These are phyloP conservation scores for Vitis cinerea DNA, from an alignment of 164 flowering plant species.

Conservation along the genomic window DNA sequence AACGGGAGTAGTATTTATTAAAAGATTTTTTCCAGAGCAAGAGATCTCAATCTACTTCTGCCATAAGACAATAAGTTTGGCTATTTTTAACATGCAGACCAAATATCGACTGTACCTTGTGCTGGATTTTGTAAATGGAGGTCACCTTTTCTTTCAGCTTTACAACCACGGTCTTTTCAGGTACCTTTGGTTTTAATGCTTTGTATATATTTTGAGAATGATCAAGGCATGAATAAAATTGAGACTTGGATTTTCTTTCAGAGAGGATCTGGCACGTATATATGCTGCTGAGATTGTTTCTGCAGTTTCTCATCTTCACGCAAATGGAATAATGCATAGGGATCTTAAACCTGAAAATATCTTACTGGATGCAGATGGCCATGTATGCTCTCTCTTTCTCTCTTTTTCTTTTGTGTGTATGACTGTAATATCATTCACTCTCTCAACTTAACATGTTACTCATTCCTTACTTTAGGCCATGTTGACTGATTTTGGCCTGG, in stretches of 20 bases:
- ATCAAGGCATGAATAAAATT: background rate
- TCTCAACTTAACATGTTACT: background rate
- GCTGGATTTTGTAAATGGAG: constrained; percentile 82
- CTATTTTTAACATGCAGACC: constrained; percentile 47
- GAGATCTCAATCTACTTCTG: too few species aligned
- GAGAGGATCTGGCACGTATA: constrained; percentile 78
- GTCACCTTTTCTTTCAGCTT: constrained; percentile 84
- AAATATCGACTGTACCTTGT: constrained; percentile 78
- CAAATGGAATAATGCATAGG: constrained; percentile 84
- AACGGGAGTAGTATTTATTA: too few species aligned
- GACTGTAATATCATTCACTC: background rate
- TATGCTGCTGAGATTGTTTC: constrained; percentile 85
- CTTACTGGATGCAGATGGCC: constrained; percentile 78
- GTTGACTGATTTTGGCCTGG: constrained; percentile 95
- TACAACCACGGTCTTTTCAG: constrained; percentile 85
- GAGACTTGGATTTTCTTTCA: constrained; percentile 24
- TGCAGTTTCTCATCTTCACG: constrained; percentile 82
- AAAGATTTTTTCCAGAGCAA: too few species aligned
- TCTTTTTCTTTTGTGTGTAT: background rate
- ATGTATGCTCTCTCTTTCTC: constrained; percentile 33
- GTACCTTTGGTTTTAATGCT: constrained; percentile 23
- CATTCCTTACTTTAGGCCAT: constrained; percentile 43
- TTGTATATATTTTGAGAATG: background rate
- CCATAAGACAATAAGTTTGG: too few species aligned
- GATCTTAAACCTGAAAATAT: constrained; percentile 92